A percentile compares a stretch with the other conserved stretches of the same genome.
phyloP scores from a whole-genome alignment of 1,284 basidiomycete genomes.

The Ustilago curta region DNA sequence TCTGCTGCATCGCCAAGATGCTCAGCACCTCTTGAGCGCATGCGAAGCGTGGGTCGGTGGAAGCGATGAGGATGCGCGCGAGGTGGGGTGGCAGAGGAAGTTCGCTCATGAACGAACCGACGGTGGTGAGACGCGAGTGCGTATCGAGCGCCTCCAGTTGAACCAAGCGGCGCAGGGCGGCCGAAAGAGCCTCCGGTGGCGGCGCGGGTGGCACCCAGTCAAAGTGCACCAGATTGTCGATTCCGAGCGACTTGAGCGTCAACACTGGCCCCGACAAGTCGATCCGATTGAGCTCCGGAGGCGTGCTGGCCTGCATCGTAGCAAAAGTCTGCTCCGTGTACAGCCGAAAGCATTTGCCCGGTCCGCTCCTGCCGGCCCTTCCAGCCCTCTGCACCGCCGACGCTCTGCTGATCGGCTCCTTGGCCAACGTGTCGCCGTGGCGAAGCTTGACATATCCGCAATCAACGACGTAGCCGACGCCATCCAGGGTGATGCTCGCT shows the following conservation, averaged over 20 bases:
- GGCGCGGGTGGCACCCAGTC: slow-evolving; percentile 88
- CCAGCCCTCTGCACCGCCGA: slow-evolving; percentile 70
- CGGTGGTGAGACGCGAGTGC: slow-evolving; percentile 71
- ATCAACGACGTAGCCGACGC: slow-evolving; percentile 94
- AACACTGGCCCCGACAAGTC: slow-evolving; percentile 89
- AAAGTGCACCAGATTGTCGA: slow-evolving; percentile 84
- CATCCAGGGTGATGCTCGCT: slow-evolving; percentile 95
- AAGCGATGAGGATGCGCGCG: slow-evolving; percentile 71
- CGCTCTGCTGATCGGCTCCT: slow-evolving; percentile 68
- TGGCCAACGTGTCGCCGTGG: slow-evolving; percentile 50
- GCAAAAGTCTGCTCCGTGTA: slow-evolving; percentile 79
- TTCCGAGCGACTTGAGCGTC: slow-evolving; percentile 89
- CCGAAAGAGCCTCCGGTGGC: slow-evolving; percentile 83
- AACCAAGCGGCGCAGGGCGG: slow-evolving; percentile 79
- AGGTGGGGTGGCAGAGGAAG: slow-evolving; percentile 74
- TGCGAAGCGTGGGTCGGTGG: slow-evolving; percentile 72
- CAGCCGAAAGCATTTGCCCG: slow-evolving; percentile 92
- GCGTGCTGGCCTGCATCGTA: slow-evolving; percentile 76
- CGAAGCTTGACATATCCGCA: slow-evolving; percentile 91
- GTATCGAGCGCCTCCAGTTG: slow-evolving; percentile 72
- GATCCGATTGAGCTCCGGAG: slow-evolving; percentile 88
- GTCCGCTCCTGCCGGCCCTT: slow-evolving; percentile 72
- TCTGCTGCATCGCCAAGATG: slow-evolving; percentile 92
- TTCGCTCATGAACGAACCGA: slow-evolving; percentile 74
- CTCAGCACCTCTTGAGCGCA: slow-evolving; percentile 94